Evolutionary conservation across 345 rosid species (phyloP).

Genomic region (Brassica napus): DNA sequence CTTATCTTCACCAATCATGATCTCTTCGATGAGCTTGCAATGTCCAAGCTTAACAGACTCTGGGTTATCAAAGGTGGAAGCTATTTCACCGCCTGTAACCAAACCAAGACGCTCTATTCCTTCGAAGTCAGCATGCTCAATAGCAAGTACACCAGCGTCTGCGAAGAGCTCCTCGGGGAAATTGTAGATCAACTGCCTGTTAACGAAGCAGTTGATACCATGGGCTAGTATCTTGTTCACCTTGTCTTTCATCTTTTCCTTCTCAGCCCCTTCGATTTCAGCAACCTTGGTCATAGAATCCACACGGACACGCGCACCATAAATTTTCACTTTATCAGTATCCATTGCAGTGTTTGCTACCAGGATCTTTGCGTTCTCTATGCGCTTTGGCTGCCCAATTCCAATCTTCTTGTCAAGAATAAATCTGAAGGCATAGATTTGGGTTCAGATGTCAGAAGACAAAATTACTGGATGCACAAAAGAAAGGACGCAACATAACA

Average conservation of each 20-base stretch:
- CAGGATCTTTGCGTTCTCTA: constrained; percentile 93
- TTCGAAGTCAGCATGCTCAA: constrained; percentile 99
- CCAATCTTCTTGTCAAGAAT: constrained; percentile 99
- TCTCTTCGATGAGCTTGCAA: constrained; percentile 93
- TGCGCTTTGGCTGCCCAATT: constrained; percentile 92
- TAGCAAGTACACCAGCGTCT: constrained; percentile 94
- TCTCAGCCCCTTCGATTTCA: constrained; percentile 98
- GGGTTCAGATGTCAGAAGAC: not conserved
- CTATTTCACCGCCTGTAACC: constrained; percentile 97
- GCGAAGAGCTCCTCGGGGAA: constrained; percentile 98
- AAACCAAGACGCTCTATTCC: constrained; percentile 93
- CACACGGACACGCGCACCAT: constrained; percentile 98
- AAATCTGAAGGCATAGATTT: constrained; percentile 42
- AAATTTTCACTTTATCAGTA: constrained; percentile 97
- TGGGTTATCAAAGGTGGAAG: constrained; percentile 96
- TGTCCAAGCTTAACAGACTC: constrained; percentile 97
- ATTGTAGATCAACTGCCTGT: constrained; percentile 96
- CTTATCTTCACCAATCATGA: constrained; percentile 99
- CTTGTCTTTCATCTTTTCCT: constrained; percentile 96
- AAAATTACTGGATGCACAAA: not conserved
- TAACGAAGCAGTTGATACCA: constrained; percentile 96
- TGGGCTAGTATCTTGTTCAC: constrained; percentile 92
- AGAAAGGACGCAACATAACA: not conserved
- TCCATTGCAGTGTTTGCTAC: constrained; percentile 99
- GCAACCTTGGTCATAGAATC: constrained; percentile 98